Base-by-base conservation (phyloP, 2,329 filamentous ascomycete species). In the Phaeosphaeria sp. region DNA sequence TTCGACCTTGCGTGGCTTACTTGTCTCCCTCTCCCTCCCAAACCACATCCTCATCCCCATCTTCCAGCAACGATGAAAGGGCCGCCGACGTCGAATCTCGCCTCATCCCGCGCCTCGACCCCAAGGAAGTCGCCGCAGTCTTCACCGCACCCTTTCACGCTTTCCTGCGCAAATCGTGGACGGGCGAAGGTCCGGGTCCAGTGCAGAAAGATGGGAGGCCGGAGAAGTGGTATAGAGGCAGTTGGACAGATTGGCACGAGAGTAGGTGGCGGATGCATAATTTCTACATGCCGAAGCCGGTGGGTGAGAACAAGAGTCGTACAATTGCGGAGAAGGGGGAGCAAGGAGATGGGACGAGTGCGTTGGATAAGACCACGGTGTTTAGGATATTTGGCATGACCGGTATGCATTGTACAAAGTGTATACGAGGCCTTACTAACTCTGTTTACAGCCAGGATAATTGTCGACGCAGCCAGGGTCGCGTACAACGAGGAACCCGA, bases 361-460 rank as follows among this genome's bases (percentile, higher is more conserved):
- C 68, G 3, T 52, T 75, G n/a, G 65, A 73, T 3, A 81, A 81
- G 2, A 71, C 83, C 46, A 79, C 79, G 43, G 82, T 90, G 39
- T 97, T 95, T 78, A 88, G 90, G 66, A 93, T 98, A 4, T 97
- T 93, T 85, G 94, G 94, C 17, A 94, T 98, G 92, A 98, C 94
- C 3, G 36, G 36, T n/a, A 7, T 7, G 13, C n/a, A 17, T 7
- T 39, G 36, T 7, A 15, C 36, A n/a, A 39, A 39, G 3, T 39
- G 36, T n/a, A 7, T 27, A 5, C 9, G 36, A 39, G 4, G n/a
- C 15, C 6, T 13, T 17, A n/a, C 36, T 39, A 17, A 39, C 36
- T 17, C n/a, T 39, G 15, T 39, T 2, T 39, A 15, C 36, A 52
- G 94, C 92, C 2, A 83, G 92, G 52, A 94, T 98, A 54, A 76